Evolutionary conservation across 495 filamentous ascomycete genomes (phyloP), one percentile per base, ranked within the genome.

Genomic region (Jackrogersella minutella): DNA sequence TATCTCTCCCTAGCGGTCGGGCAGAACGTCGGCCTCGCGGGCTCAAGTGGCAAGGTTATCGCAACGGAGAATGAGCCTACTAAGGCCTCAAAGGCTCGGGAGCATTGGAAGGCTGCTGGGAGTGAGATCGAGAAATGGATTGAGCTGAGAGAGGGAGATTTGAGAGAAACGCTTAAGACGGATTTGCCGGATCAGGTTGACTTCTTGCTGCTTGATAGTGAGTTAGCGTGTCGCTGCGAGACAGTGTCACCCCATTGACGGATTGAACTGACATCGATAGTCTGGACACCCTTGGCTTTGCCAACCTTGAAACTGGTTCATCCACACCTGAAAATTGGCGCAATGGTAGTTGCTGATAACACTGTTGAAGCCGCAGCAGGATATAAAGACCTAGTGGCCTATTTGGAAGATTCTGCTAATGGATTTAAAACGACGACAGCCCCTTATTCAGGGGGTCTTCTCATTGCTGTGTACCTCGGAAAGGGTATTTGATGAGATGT

Each of bases 1-100:
- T 87, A 87, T 51, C 79, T 87, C 16, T 83, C 83, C 0, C 71
- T 87, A 1, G 86, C 84, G 0, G 80, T 86, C 11, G 76, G 73
- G 0, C 72, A 79, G 43, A 82, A 79, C 26, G 75, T 41, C 2
- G 16, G 16, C 16, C 21, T 57, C n/a, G 37, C 11, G 10, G 44
- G 46, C 24, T 54, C 68, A 14, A 19, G 19, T 14, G 82, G 79
- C 4, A 77, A 71, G 28, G 83, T 86, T 0, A 80, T 86, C 52
- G 85, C 80, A 10, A 86, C 83, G 0, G 85, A 87, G 69, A 81
- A 85, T 21, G 84, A 87, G 63, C 49, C 63, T 1, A 67, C 58
- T 5, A 86, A 86, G 64, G 82, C 82, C 1, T 74, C 55, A 0
- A 68, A 63, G 11, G 82, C 84, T 8, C 74, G 79, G 0, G 64